phyloP scores from a whole-genome alignment of 495 filamentous ascomycete species.

The Neurospora pannonica region DNA sequence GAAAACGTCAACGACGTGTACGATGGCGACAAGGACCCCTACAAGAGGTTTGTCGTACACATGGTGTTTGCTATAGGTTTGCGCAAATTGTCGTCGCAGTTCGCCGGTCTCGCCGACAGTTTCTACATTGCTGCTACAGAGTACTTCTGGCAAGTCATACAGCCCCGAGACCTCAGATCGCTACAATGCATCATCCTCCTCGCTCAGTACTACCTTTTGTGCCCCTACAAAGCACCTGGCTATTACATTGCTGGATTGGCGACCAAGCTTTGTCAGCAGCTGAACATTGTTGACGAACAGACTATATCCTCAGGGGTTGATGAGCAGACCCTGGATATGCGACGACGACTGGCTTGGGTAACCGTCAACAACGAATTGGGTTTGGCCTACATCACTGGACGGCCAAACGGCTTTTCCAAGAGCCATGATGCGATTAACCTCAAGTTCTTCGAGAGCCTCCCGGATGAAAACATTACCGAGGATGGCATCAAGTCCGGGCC shows the following conservation, averaged over 20 bases:
- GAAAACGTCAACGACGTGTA: constrained; percentile 72
- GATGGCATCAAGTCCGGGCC: constrained; percentile 62
- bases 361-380: constrained; percentile 79
- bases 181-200: constrained; percentile 85
- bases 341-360: constrained; percentile 77
- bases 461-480: constrained; percentile 72
- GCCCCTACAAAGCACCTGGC: constrained; percentile 76
- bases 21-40: constrained; percentile 61
- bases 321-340: constrained; percentile 73
- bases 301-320: constrained; percentile 59
- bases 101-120: constrained; percentile 78
- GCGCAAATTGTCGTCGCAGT: constrained; percentile 71
- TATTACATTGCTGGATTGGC: constrained; percentile 88
- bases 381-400: constrained; percentile 73
- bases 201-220: constrained; percentile 83
- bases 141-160: constrained; percentile 66
- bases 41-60: constrained; percentile 74
- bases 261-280: constrained; percentile 73
- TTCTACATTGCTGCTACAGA: constrained; percentile 83
- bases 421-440: constrained; percentile 72
- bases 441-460: constrained; percentile 64
- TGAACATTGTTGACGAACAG: constrained; percentile 76
- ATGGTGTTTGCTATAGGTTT: constrained; percentile 89
- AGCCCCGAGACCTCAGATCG: constrained; percentile 72
- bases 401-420: constrained; percentile 73